Conservation (phyloP, 2,329 filamentous ascomycete genomes). For the Colletotrichum liaoningense region DNA sequence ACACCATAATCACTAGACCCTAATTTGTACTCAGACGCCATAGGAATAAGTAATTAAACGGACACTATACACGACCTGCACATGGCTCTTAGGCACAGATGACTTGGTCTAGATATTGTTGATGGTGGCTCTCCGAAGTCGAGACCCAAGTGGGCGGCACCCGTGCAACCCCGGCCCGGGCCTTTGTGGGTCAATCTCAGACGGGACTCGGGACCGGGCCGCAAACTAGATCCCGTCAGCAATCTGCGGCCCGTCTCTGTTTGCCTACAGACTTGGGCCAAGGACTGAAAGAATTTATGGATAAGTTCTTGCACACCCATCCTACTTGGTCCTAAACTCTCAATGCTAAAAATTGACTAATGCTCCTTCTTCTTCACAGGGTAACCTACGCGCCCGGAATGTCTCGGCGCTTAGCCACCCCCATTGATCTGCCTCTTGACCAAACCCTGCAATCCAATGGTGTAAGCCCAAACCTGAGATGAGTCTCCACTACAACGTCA, state of each 20-base stretch:
- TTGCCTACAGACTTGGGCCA: neutral
- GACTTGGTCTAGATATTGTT: neutral
- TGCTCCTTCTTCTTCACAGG: neutral
- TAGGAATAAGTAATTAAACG: neutral
- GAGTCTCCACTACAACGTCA: neutral
- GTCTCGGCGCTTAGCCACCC: neutral
- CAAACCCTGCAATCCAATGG: neutral
- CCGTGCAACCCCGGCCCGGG: neutral
- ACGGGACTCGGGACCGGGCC: neutral
- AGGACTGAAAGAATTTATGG: neutral
- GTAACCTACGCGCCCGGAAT: neutral
- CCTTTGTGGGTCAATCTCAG: neutral
- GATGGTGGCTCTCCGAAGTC: neutral
- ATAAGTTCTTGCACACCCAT: no score
- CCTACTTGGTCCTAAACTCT: neutral
- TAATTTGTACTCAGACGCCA: neutral
- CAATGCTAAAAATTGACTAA: neutral
- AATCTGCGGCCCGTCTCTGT: neutral
- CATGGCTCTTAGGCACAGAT: no score
- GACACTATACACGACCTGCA: neutral
- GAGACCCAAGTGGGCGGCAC: neutral
- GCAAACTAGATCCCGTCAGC: neutral
- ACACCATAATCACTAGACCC: neutral
- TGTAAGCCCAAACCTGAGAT: neutral
- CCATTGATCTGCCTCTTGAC: neutral